Evolutionary conservation across 1,139 yeast species (phyloP), one percentile per base, ranked within the genome.

Genomic region (Citeromyces siamensis): DNA sequence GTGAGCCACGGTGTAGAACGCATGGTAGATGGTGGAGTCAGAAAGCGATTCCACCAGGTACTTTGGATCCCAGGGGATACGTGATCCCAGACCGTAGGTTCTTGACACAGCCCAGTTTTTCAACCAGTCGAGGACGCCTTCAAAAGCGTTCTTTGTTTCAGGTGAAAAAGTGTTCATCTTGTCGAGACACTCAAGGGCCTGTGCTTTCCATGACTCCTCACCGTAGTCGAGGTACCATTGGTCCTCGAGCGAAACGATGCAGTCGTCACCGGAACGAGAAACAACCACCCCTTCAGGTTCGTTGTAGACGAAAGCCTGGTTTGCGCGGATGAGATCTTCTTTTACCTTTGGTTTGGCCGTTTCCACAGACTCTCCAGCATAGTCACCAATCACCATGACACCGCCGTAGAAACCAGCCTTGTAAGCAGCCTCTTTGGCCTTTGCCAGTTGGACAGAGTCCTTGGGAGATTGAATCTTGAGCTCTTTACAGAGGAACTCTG

Each of bases 181-280:
- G 34, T 66, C 68, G 47, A 93, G 71, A 57, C 95, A 82, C 49
- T 82, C 93, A 45, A 79, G 66, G 39, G 97, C 94, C 57, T 75
- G 73, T n/a, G 66, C 59, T 56, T 82, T 82, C 99, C 99, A 93
- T 22, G 63, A 50, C 47, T 77, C 86, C 71, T 93, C 99, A 70
- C 98, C 98, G 54, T 93, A 93, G 59, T 93, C 97, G 52, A 85
- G 72, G 60, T 76, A 93, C 98, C 98, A 93, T 68, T 93, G 99
- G 62, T 93, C 98, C 64, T 93, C 97, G 41, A 93, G 73, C 12
- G 97, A 86, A 38, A 90, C 98, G 51, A 90, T 76, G 71, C 98
- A 90, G 41, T 80, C 90, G 56, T 90, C 99, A 49, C 97, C 97
- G 35, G 95, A 83, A 66, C 99, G 80, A 17, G 97, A 88, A 38